These are phyloP conservation scores for Coniophora puteana DNA, from an alignment of 1,284 basidiomycete genomes.

Conservation along the genomic window DNA sequence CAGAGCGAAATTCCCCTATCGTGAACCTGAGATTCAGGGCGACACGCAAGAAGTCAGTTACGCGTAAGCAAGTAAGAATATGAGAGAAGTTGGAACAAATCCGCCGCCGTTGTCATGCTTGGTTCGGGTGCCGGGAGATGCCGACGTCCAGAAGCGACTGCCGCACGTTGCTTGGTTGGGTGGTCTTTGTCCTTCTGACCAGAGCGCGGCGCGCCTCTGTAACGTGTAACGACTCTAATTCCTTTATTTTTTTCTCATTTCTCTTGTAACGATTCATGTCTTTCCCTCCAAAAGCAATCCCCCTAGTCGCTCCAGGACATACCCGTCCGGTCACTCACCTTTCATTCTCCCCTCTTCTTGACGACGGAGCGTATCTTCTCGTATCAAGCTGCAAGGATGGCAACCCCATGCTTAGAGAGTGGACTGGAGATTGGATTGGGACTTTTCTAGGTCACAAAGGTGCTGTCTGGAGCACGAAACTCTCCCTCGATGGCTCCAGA, in stretches of 20 bases:
- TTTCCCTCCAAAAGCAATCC: conserved; percentile 58
- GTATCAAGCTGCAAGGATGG: conserved; percentile 97
- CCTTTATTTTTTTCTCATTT: conserved; percentile 20
- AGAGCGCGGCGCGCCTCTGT: conserved; percentile 62
- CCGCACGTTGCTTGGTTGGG: too few relatives aligned
- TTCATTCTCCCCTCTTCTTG: conserved; percentile 82
- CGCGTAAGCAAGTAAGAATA: too few relatives aligned
- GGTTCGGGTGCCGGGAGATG: not conserved
- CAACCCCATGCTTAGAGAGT: conserved; percentile 93
- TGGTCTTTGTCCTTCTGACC: conserved; percentile 28
- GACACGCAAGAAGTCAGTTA: too few relatives aligned
- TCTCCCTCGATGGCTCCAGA: conserved; percentile 81
- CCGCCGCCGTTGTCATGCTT: not conserved
- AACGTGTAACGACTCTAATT: conserved; percentile 33
- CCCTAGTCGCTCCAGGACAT: conserved; percentile 77
- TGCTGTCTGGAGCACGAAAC: conserved; percentile 96
- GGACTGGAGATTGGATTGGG: conserved; percentile 99
- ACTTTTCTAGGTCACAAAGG: conserved; percentile 99
- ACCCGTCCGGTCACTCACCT: conserved; percentile 92
- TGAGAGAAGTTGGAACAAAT: too few relatives aligned
- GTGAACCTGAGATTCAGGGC: too few relatives aligned
- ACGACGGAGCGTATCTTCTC: conserved; percentile 83
- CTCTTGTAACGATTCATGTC: conserved; percentile 41
- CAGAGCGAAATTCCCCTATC: too few relatives aligned
- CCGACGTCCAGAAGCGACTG: not conserved